Percentiles rank a stretch among this genome's conserved stretches.
These are phyloP conservation scores for Botrytis pseudocinerea DNA, from an alignment of 2,329 filamentous ascomycete genomes.

Conservation along the genomic window DNA sequence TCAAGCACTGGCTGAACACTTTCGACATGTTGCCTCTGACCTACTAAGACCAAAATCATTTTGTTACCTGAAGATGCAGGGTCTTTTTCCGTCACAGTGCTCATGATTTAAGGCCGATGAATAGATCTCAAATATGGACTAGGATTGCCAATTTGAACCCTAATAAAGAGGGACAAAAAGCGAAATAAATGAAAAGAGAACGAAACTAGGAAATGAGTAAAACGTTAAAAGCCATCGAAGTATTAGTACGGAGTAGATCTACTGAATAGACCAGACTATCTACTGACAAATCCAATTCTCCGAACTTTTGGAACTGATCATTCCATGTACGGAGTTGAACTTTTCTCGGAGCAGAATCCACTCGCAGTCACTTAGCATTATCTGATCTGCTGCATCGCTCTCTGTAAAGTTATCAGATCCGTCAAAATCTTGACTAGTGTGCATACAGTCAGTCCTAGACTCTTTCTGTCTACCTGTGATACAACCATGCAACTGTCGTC, in stretches of 20 bases:
- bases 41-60: not conserved
- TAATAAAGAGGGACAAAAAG: not conserved
- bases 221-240: not conserved
- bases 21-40: not conserved
- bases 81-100: not conserved
- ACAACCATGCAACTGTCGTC: not conserved
- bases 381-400: not conserved
- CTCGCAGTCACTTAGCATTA: not conserved
- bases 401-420: not conserved
- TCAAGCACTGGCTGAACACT: not conserved
- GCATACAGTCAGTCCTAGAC: not conserved
- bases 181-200: not conserved
- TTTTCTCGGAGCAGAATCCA: not conserved
- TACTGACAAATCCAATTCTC: not conserved
- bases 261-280: not conserved
- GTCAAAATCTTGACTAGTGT: not conserved
- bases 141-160: not conserved
- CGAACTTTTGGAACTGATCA: not conserved
- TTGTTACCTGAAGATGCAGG: not conserved
- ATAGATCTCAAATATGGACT: not conserved
- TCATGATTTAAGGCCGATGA: not conserved
- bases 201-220: not conserved
- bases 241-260: not conserved
- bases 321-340: not conserved
- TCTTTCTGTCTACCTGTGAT: not conserved